phyloP scores from a whole-genome alignment of 306 rosid species.

The Canavalia ensiformis region DNA sequence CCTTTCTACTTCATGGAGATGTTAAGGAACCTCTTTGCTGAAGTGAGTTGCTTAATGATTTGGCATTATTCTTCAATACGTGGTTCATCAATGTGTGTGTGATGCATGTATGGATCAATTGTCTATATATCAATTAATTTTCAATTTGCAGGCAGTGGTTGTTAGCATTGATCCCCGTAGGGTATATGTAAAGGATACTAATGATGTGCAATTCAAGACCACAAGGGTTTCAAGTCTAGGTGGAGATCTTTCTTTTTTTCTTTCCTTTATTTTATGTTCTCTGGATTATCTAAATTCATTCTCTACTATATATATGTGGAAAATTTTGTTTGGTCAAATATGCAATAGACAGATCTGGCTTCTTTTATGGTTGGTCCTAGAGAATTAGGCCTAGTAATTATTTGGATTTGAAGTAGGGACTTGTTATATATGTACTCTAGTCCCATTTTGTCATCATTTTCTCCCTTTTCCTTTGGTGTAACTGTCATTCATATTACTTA shows the following conservation, averaged over 20 bases:
- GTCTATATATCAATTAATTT: slow-evolving; percentile 29
- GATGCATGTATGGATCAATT: slow-evolving; percentile 20
- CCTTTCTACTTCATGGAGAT: background rate
- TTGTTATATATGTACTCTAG: background rate
- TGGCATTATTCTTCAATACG: slow-evolving; percentile 28
- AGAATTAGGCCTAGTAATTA: background rate
- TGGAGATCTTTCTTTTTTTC: slow-evolving; percentile 45
- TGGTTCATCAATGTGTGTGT: slow-evolving; percentile 7
- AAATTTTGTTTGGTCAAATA: slow-evolving; percentile 9
- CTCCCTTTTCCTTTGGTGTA: slow-evolving; percentile 26
- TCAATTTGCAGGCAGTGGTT: slow-evolving; percentile 83
- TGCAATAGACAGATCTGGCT: background rate
- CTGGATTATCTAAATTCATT: slow-evolving; percentile 4
- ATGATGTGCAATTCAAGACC: slow-evolving; percentile 80
- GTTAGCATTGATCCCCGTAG: slow-evolving; percentile 97
- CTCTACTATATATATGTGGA: slow-evolving; percentile 1
- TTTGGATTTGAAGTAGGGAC: slow-evolving; percentile 14
- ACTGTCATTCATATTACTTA: slow-evolving; percentile 7
- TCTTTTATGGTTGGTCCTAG: slow-evolving; percentile 14
- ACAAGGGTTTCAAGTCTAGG: slow-evolving; percentile 71
- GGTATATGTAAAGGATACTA: slow-evolving; percentile 73
- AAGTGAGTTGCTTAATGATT: background rate
- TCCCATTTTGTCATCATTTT: background rate
- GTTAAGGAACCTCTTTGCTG: slow-evolving; percentile 22
- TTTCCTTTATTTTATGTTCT: background rate